Evolutionary conservation across 2,329 filamentous ascomycete genomes (phyloP).

Genomic region (Parafenestella ontariensis): DNA sequence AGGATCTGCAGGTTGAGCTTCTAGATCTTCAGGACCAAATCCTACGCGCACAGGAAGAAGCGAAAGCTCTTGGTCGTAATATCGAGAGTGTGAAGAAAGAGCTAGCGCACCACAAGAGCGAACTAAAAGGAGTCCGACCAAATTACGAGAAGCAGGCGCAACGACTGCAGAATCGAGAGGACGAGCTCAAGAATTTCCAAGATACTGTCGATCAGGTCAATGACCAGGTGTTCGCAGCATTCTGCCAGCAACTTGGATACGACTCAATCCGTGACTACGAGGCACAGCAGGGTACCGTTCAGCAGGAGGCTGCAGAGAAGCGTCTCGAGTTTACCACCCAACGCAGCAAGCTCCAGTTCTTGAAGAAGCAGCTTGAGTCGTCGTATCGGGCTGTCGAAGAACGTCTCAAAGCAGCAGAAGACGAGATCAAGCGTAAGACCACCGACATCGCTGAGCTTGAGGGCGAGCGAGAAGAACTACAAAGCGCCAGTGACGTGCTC

Average conservation of each 20-base stretch:
- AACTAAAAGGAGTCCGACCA: constrained; percentile 77
- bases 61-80: constrained; percentile 81
- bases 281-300: constrained; percentile 87
- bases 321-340: constrained; percentile 87
- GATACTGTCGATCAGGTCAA: constrained; percentile 79
- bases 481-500: constrained; percentile 74
- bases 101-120: constrained; percentile 72
- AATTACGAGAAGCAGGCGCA: constrained; percentile 77
- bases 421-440: constrained; percentile 70
- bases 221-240: constrained; percentile 83
- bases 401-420: constrained; percentile 73
- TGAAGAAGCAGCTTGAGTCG: constrained; percentile 71
- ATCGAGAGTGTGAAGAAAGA: constrained; percentile 84
- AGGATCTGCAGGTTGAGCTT: constrained; percentile 80
- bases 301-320: constrained; percentile 88
- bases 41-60: constrained; percentile 74
- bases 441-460: constrained; percentile 69
- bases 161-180: constrained; percentile 69
- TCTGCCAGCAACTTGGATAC: constrained; percentile 88
- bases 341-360: constrained; percentile 66
- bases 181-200: constrained; percentile 63
- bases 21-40: constrained; percentile 80
- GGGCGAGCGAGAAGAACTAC: constrained; percentile 75
- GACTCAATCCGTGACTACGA: constrained; percentile 91
- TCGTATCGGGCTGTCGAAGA: constrained; percentile 73